Base-by-base conservation (phyloP, 495 filamentous ascomycete genomes). In the Lasiosphaeria miniovina region DNA sequence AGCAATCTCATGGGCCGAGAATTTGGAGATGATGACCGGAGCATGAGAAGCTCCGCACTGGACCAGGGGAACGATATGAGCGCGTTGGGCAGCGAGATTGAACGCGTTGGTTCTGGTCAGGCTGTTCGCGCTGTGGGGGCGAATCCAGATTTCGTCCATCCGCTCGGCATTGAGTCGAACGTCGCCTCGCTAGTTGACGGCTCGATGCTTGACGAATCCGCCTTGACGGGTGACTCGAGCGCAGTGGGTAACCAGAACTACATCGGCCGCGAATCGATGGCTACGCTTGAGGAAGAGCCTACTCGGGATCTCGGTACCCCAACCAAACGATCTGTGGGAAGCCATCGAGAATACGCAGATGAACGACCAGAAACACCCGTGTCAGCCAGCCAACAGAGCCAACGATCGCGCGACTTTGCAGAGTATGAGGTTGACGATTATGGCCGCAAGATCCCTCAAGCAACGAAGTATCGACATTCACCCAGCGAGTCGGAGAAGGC, bases 121-220 rank as follows among this genome's bases (percentile, higher is more conserved):
- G 82, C 87, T 52, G 84, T 96, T 24, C 82, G 82, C 49, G 83
- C 82, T 3, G 71, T 88, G 33, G 88, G 81, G 36, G 83, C 86
- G 15, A 95, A 91, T 61, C 88, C 91, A 15, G 79, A 88, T 52
- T 89, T 89, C 66, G 80, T 92, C 3, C 85, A 89, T 52, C 87
- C 86, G 4, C 58, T 81, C n/a, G 88, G 80, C 6, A 87, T 93
- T 4, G 91, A 96, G 71, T 96, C 92, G 36, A 88, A 87, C 31
- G 92, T 96, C 38, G 93, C 92, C 10, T 95, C 91, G 7, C 78
- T 97, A 8, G 82, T 91, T 50, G 89, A 95, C 35, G 90, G 90
- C 2, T 94, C 90, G 4, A 81, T 96, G 59, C 81, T 90, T 38
- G 89, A 95, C 38, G 88, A 87, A 8, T 93, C 91, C 3, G 79